Percentiles rank a stretch among this genome's conserved stretches.
Conservation (phyloP, 2,329 filamentous ascomycete genomes). For the Metarhizium humberi region DNA sequence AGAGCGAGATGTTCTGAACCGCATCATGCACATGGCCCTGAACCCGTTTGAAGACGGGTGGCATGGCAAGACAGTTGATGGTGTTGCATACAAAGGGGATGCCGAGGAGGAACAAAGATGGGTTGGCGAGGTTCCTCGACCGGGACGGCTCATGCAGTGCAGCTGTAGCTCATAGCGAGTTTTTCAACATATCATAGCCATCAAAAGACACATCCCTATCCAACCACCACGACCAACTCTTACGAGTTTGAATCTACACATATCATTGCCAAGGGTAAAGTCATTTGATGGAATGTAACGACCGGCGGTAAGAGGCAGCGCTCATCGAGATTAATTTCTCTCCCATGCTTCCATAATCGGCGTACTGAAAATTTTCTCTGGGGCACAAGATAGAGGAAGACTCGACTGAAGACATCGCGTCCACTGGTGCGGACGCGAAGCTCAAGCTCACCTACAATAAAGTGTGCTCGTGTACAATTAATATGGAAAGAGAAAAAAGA, state of each 20-base stretch:
- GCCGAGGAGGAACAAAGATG: conserved; percentile 70
- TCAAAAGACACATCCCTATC: neutral
- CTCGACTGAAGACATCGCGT: conserved; percentile 43
- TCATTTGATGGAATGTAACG: conserved; percentile 43
- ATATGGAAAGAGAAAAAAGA: conserved; percentile 33
- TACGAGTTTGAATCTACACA: neutral
- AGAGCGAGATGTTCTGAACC: conserved; percentile 68
- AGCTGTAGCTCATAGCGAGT: conserved; percentile 73
- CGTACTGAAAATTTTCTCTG: conserved; percentile 44
- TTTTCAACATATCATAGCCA: neutral
- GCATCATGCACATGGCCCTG: conserved; percentile 74
- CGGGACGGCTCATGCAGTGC: conserved; percentile 77
- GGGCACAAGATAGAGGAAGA: conserved; percentile 67
- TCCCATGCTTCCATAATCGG: conserved; percentile 66
- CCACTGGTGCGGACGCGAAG: conserved; percentile 26
- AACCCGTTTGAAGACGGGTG: conserved; percentile 78
- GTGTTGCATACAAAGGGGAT: conserved; percentile 46
- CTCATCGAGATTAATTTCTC: conserved; percentile 48
- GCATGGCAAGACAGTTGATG: conserved; percentile 41
- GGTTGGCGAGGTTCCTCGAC: conserved; percentile 74
- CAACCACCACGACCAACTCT: neutral
- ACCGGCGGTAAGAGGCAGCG: conserved; percentile 65
- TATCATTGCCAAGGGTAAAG: neutral
- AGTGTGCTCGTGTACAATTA: conserved; percentile 59
- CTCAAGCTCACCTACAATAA: conserved; percentile 65